Conservation (phyloP, 2,329 filamentous ascomycete genomes). For the Stachybotrys elegans region DNA sequence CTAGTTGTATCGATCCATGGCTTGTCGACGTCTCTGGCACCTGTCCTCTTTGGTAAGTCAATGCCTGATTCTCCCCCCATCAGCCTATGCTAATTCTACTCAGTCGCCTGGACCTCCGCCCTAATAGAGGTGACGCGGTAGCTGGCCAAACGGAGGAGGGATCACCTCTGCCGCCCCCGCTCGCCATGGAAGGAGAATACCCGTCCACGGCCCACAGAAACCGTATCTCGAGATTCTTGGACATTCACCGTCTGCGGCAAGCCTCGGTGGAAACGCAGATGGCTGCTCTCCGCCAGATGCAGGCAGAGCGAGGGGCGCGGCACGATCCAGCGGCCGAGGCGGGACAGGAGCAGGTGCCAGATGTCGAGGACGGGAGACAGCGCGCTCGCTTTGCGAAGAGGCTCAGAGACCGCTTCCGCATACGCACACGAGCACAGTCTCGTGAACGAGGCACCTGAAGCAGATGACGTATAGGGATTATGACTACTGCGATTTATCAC, state of each 20-base stretch:
- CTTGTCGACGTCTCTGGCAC: conserved; percentile 65
- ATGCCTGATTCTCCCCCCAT: neutral
- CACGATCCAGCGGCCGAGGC: conserved; percentile 14
- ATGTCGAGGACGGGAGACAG: conserved; percentile 30
- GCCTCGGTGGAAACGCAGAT: conserved; percentile 60
- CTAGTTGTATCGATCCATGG: conserved; percentile 65
- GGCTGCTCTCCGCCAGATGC: conserved; percentile 46
- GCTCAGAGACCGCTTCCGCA: conserved; percentile 48
- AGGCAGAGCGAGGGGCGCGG: conserved; percentile 12
- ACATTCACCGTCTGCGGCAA: conserved; percentile 51
- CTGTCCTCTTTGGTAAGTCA: conserved; percentile 61
- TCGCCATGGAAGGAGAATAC: conserved; percentile 29
- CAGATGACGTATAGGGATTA: no score
- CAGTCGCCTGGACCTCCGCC: conserved; percentile 52
- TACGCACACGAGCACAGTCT: conserved; percentile 41
- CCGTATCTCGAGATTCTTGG: conserved; percentile 48
- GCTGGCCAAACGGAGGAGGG: conserved; percentile 15
- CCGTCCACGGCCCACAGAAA: conserved; percentile 29
- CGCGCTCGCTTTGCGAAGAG: conserved; percentile 42
- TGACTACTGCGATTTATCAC: no score
- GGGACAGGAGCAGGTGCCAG: conserved; percentile 8
- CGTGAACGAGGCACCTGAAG: conserved; percentile 8
- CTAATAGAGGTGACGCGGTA: conserved; percentile 23
- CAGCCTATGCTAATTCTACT: conserved; percentile 12
- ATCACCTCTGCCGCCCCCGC: conserved; percentile 32